These are phyloP conservation scores for Microsporum ferrugineum DNA, from an alignment of 2,329 filamentous ascomycete species.

Conservation along the genomic window DNA sequence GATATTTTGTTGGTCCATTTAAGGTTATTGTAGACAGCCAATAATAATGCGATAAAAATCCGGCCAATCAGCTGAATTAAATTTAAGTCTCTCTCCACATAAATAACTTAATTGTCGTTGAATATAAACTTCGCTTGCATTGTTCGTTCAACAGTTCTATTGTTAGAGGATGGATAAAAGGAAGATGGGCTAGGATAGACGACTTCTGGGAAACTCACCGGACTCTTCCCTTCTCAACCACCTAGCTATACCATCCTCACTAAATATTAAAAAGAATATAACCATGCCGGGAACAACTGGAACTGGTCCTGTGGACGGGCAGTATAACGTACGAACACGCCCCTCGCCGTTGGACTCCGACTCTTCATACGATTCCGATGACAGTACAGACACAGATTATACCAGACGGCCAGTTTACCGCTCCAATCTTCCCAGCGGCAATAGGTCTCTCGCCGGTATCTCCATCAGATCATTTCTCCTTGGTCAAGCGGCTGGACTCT, in stretches of 20 bases:
- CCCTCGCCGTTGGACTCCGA: not conserved
- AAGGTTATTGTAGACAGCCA: too few species aligned
- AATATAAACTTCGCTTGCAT: not conserved
- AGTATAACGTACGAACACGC: not conserved
- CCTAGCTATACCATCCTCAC: not conserved
- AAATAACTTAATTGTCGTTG: too few species aligned
- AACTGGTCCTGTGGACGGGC: not conserved
- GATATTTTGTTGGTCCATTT: too few species aligned
- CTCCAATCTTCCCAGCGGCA: conserved; percentile 28
- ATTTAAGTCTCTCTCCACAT: too few species aligned
- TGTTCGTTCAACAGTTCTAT: not conserved
- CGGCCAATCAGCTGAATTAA: too few species aligned
- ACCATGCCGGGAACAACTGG: not conserved
- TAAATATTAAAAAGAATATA: not conserved
- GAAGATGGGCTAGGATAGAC: not conserved
- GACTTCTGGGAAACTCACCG: not conserved
- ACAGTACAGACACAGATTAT: not conserved
- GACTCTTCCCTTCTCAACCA: not conserved
- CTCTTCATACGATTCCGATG: not conserved
- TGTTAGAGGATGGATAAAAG: not conserved
- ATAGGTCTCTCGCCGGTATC: conserved; percentile 35
- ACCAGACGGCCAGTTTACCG: not conserved
- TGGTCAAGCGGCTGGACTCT: conserved; percentile 32
- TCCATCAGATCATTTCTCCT: conserved; percentile 36
- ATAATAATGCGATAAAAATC: too few species aligned